These are phyloP conservation scores for Arbutus unedo DNA, from an alignment of 148 eudicot species.

Conservation along the genomic window DNA sequence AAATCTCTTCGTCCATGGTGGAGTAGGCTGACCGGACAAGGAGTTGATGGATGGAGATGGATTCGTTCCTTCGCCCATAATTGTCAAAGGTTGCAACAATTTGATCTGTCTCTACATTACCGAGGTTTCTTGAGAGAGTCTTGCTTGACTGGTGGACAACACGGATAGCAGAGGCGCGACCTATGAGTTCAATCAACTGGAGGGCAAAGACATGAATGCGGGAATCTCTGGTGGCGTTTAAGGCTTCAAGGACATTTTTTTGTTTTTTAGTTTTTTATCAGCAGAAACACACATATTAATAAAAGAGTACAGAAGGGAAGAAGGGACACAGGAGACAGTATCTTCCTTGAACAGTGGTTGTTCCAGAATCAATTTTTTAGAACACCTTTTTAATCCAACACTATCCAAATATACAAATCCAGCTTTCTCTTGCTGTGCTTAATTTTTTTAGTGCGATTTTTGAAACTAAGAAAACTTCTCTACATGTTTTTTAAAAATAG, in stretches of 20 bases:
- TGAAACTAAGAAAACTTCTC: not conserved
- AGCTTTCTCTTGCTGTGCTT: not conserved
- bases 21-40: slow-evolving; percentile 38
- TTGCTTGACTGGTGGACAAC: slow-evolving; percentile 31
- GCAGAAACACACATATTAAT: not conserved
- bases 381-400: not conserved
- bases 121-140: slow-evolving; percentile 1
- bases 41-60: slow-evolving; percentile 25
- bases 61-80: slow-evolving; percentile 22
- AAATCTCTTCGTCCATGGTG: slow-evolving; percentile 61
- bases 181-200: slow-evolving; percentile 40
- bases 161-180: slow-evolving; percentile 38
- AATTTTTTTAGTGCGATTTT: not conserved
- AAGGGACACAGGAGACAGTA: not conserved
- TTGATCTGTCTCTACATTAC: slow-evolving; percentile 32
- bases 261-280: not conserved
- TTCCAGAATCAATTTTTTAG: not conserved
- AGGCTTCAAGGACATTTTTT: slow-evolving; percentile 32
- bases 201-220: slow-evolving; percentile 26
- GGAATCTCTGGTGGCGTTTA: slow-evolving; percentile 19
- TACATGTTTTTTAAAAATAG: not conserved
- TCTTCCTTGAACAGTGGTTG: not conserved
- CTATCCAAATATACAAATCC: not conserved
- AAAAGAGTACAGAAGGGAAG: not conserved
- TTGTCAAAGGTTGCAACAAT: slow-evolving; percentile 45